Evolutionary conservation across 768 basidiomycete species (phyloP), one percentile per base, ranked within the genome.

Genomic region (Amanita pallidorosea): DNA sequence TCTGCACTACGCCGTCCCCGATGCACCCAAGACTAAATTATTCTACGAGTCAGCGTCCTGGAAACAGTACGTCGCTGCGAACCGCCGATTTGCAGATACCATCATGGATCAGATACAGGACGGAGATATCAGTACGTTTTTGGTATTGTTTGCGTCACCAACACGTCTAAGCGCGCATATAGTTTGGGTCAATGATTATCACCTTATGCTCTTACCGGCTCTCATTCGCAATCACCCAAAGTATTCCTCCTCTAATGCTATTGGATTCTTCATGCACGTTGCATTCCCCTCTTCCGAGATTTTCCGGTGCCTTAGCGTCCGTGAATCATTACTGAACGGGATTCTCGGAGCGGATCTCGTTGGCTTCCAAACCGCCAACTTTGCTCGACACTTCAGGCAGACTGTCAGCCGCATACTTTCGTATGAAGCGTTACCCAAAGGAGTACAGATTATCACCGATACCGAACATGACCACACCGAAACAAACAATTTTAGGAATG

Each of bases 201-300:
- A 99, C 61, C 82, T 98, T 44, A 85, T 96, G 73, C 83, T 98
- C 45, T 79, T 96, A 7, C 95, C 95, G 1, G 74, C 77, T 38
- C 81, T 97, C 67, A 77, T 98, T 25, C 83, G 94, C 45, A 74
- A 81, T 55, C 74, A 67, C 20, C 72, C 64, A 49, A 74, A 60
- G 62, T 90, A 65, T 63, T 82, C 63, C 3, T 61, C 68, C 1
- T 71, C 73, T 17, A 79, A 81, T 0, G 79, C 82, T 33, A 87
- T 91, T 57, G 90, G 87, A 2, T 96, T 97, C 78, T 98, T 98
- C 76, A 79, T 96, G 67, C 95, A 97, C 63, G 92, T 94, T 51
- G 89, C 95, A 2, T 97, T 96, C 70, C 95, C 94, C 3, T 86
- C 83, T 37, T 91, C 88, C 23, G 95, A 98, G 66, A 94, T 96